Percentiles rank a stretch among this genome's conserved stretches.
These are phyloP conservation scores for Fusarium coicis DNA, from an alignment of 2,329 filamentous ascomycete genomes.

Conservation along the genomic window DNA sequence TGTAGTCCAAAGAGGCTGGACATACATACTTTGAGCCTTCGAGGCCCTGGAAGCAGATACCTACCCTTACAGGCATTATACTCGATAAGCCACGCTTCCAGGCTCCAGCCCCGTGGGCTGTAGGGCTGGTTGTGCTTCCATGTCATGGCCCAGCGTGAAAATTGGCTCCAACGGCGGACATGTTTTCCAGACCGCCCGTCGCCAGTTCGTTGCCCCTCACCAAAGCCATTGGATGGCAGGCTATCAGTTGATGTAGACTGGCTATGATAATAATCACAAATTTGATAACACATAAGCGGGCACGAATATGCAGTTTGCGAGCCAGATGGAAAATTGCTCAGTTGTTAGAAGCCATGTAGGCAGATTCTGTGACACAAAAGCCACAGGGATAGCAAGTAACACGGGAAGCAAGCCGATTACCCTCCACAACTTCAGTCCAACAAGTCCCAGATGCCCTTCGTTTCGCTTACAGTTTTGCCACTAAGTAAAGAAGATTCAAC, in stretches of 20 bases:
- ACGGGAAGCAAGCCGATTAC: conserved; percentile 40
- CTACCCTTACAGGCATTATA: background rate
- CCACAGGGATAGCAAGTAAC: conserved; percentile 40
- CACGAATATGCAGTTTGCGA: conserved; percentile 4
- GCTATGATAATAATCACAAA: conserved; percentile 4
- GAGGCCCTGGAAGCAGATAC: background rate
- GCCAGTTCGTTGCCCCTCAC: conserved; percentile 20
- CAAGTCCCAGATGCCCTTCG: conserved; percentile 41
- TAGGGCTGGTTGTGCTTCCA: conserved; percentile 38
- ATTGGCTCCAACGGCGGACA: conserved; percentile 16
- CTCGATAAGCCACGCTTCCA: background rate
- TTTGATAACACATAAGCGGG: background rate
- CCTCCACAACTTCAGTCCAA: conserved; percentile 43
- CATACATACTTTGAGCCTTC: background rate
- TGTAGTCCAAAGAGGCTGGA: background rate
- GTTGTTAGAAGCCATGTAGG: conserved; percentile 37
- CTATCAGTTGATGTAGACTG: conserved; percentile 1
- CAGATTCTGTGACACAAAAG: conserved; percentile 34
- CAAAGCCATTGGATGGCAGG: background rate
- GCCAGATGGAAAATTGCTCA: conserved; percentile 37
- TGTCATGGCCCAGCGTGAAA: background rate
- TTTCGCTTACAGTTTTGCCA: conserved; percentile 48
- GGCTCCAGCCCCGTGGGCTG: conserved; percentile 16
- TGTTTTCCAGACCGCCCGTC: conserved; percentile 30
- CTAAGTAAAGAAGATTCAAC: conserved; percentile 44